Percentiles rank a stretch among this genome's conserved stretches.
phyloP scores from a whole-genome alignment of 192 early-diverging fungal genomes.

The Coemansia sp. region DNA sequence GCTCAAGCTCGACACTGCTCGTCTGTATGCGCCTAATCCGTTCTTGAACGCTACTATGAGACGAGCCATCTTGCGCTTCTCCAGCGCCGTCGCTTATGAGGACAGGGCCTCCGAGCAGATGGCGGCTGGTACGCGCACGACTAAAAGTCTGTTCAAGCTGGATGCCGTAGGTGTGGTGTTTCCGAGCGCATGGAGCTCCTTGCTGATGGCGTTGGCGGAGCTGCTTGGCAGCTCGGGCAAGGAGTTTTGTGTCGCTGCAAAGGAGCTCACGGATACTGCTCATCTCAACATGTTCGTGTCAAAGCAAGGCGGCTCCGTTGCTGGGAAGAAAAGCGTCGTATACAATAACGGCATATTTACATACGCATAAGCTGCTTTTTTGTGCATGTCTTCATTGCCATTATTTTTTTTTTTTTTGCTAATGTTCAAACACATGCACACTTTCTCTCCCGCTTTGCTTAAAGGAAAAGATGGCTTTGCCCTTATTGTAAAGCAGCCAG shows the following conservation, averaged over 20 bases:
- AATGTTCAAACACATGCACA: no score
- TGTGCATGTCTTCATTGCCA: background rate
- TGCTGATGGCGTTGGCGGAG: conserved; percentile 23
- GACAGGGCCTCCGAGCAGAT: background rate
- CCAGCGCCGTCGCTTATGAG: conserved; percentile 27
- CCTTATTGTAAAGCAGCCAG: no score
- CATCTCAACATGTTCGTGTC: conserved; percentile 48
- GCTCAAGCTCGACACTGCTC: conserved; percentile 13
- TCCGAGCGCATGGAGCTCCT: conserved; percentile 30
- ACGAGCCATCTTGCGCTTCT: conserved; percentile 18
- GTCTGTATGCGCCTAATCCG: conserved; percentile 17
- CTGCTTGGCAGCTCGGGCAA: background rate
- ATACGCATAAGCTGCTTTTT: background rate
- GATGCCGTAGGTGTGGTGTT: conserved; percentile 40
- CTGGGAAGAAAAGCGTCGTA: conserved; percentile 26
- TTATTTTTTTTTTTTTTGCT: background rate
- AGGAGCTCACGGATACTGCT: conserved; percentile 32
- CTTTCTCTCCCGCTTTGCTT: no score
- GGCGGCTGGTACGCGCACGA: background rate
- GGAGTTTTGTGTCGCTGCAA: conserved; percentile 20
- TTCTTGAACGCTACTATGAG: conserved; percentile 50
- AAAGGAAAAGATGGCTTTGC: no score
- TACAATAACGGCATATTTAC: conserved; percentile 9
- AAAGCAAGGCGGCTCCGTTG: conserved; percentile 36
- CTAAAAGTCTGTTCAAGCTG: conserved; percentile 22